Evolutionary conservation across 129 eudicot species (phyloP), one percentile per base, ranked within the genome.

Genomic region (Cynara cardunculus): DNA sequence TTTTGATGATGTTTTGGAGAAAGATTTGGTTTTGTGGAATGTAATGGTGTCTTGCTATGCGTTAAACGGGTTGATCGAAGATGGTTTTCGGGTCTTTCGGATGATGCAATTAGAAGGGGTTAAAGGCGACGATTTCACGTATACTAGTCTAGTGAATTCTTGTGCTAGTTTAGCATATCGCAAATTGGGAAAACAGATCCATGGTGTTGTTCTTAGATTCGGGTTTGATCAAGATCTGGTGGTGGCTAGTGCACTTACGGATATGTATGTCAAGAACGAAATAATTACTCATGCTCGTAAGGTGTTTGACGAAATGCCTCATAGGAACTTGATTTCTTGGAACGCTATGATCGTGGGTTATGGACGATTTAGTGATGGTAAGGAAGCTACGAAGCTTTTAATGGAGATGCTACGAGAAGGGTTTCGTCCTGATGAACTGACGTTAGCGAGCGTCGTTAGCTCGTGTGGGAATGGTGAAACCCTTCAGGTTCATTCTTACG

Each of bases 11-110:
- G 76, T 64, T 25, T 61, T 76, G 76, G 77, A 41, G 78, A 87
- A 69, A 78, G 96, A 91, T 84, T 59, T 87, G 83, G 93, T 91
- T 68, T 84, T 87, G 76, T 89, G 97, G 96, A 91, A 91, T 84
- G 96, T 87, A 35, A 89, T 91, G 91, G 86, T 89, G 31, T 89
- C 93, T 71, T 83, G 88, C 74, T 89, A 89, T 78, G 83, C 70
- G 26, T 71, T 81, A 71, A 89, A 91, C 66, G 73, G 75, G 76
- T 82, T 87, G 73, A 73, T 39, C 7, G 73, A 80, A 75, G 91
- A 87, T 16, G 88, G 89, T 59, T 81, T 91, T 39, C 25, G 34
- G 67, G 81, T 91, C 7, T 89, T 80, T 72, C 53, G 26, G 44
- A 81, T 81, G 81, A 91, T 91, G 96, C 77, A 65, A 62, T 68